These are phyloP conservation scores for Penicillium rolfsii DNA, from an alignment of 2,329 filamentous ascomycete genomes.

Conservation along the genomic window DNA sequence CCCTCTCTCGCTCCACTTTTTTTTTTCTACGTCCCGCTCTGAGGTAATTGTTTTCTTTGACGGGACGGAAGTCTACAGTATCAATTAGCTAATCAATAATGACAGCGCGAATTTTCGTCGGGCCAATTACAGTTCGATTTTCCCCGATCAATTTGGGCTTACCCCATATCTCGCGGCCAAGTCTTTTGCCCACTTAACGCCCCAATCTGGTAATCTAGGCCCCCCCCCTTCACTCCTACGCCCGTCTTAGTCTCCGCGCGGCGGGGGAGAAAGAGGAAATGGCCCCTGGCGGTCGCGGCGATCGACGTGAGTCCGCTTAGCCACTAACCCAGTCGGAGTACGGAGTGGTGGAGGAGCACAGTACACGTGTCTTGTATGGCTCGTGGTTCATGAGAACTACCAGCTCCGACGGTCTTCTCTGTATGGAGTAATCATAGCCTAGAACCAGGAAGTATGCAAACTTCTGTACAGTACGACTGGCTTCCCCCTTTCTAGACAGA, in stretches of 20 bases:
- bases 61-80: background rate
- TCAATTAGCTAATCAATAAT: background rate
- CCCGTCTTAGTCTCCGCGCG: background rate
- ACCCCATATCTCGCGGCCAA: constrained; percentile 19
- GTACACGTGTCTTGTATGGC: background rate
- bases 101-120: background rate
- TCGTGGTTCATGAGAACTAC: background rate
- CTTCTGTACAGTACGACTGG: background rate
- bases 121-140: background rate
- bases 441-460: background rate
- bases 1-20: background rate
- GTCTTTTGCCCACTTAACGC: constrained; percentile 2
- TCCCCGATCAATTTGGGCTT: constrained; percentile 1
- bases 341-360: background rate
- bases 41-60: constrained; percentile 4
- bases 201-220: constrained; percentile 9
- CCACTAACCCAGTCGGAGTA: background rate
- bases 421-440: too few species aligned
- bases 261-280: constrained; percentile 9
- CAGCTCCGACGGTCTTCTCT: background rate
- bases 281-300: background rate
- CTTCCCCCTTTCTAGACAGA: background rate
- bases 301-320: background rate
- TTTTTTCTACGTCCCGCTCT: constrained; percentile 1
- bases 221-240: background rate